Base-by-base conservation (phyloP, 1,139 yeast genomes). In the Diutina sp. region DNA sequence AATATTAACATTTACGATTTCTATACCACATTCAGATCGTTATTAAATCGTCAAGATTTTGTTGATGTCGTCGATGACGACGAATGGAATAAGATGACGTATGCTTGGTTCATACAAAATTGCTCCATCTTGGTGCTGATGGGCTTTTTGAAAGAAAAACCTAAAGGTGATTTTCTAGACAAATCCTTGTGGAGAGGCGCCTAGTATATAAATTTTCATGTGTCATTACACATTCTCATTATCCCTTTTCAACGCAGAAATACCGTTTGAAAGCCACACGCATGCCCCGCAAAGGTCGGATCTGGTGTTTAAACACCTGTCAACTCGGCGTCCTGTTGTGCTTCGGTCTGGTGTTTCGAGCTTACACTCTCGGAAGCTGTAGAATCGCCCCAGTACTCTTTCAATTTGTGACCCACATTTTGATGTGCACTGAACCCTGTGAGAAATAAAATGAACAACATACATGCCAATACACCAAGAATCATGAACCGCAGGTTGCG, bases 1-100 rank as follows among this genome's bases (percentile, higher is more conserved):
- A 72, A 77, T 30, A 78, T 90, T 60, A 90, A 90, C 65, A 79
- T 89, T 55, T 87, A 78, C 68, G 97, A 90, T 64, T 87, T 87
- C 64, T 90, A 79, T 65, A 70, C 75, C 55, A 90, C 91, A 0
- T 90, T 89, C 70, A 38, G 53, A 14, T 9, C 16, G 8, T n/a
- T 32, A 21, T 6, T 50, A 3, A 50, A 50, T 32, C 53, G 53
- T 7, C 21, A 16, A 11, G 44, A 50, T n/a, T 30, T 29, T n/a
- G 25, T 29, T 35, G 41, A 35, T 11, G 44, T 18, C 18, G 29
- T 50, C 14, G 8, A n/a, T 5, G 61, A 60, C n/a, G 57, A 47
- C 2, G 60, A 56, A 1, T 67, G 70, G 70, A 69, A 73, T 48
- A 67, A 69, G 57, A 55, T 74, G 57, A 61, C 69, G 0, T 74